Base-by-base conservation (phyloP, 257 asterid species). In the Solanum phureja region DNA sequence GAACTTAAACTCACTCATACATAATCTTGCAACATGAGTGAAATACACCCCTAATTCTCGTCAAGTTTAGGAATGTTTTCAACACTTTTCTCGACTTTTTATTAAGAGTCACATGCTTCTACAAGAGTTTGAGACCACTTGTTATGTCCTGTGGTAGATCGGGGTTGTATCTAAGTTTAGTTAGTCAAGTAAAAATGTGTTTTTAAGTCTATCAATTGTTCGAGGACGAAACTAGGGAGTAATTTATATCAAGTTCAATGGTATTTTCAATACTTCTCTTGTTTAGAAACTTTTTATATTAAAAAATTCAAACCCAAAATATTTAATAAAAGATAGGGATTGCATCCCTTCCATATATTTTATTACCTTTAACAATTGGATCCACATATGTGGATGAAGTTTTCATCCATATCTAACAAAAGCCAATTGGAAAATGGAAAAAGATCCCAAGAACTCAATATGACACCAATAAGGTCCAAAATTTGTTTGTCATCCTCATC, bases 371-470 rank as follows among this genome's bases (percentile, higher is more conserved):
- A 7, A 77, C 23, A 42, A 77, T 24, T 40, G 84, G 66, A 44
- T 44, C 64, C 66, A 44, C 66, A 14, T 29, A 46, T 46, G 40
- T 81, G 19, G 0, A 33, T 33, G 27, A 38, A n/a, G 3, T 29
- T 46, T 46, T 62, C 16, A 81, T 81, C 42, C 40, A 24, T 27
- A 81, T 49, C 29, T 81, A 84, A 37, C 19, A n/a, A 84, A 60
- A 62, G 37, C 58, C 23, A 84, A 34, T 34, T 6, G 35, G 31
- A 62, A 84, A 7, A 84, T 21, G 33, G 60, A 24, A 31, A 8
- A 8, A 37, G 21, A 33, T 5, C 35, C 76, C 87, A 73, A 69
- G n/a, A 86, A 83, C 87, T 38, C 37, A 74, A 62, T 44, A 81
- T 16, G 0, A 68, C 3, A 79, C 52, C 82, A 27, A 38, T 60